These are phyloP conservation scores for Cardiospermum halicacabum DNA, from an alignment of 345 rosid genomes.

Conservation along the genomic window DNA sequence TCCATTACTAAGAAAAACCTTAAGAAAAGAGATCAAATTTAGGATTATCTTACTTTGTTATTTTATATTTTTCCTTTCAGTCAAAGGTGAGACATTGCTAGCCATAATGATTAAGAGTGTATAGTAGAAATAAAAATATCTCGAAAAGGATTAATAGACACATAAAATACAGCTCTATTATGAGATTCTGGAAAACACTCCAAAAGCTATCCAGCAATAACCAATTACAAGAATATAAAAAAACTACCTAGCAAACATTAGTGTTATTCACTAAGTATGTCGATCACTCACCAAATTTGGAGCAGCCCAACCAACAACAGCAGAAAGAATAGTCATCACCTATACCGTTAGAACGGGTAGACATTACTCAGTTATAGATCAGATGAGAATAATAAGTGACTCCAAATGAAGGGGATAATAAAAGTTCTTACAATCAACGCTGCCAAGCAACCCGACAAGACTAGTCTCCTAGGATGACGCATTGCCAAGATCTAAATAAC, in stretches of 20 bases:
- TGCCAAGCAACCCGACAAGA: slow-evolving; percentile 77
- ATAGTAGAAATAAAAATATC: neutral
- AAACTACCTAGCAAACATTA: slow-evolving; percentile 1
- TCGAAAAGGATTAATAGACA: neutral
- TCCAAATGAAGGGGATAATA: neutral
- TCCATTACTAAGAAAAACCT: neutral
- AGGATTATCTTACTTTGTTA: neutral
- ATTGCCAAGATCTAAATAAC: slow-evolving; percentile 84
- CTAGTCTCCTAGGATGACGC: slow-evolving; percentile 96
- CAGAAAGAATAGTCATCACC: slow-evolving; percentile 94
- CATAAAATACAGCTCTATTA: neutral
- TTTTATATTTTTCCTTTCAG: neutral
- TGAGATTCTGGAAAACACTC: neutral
- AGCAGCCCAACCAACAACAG: slow-evolving; percentile 84
- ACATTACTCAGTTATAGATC: neutral
- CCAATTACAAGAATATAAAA: slow-evolving; percentile 4
- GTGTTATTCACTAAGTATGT: slow-evolving; percentile 10
- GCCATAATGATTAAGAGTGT: neutral
- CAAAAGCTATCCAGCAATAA: neutral
- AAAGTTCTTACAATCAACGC: slow-evolving; percentile 60
- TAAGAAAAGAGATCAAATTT: neutral
- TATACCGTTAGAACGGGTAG: slow-evolving; percentile 22
- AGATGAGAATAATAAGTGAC: slow-evolving; percentile 5
- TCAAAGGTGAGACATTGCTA: neutral
- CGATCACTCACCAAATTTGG: slow-evolving; percentile 75